These are phyloP conservation scores for Esteya vermicola DNA, from an alignment of 2,329 filamentous ascomycete species.

Conservation along the genomic window DNA sequence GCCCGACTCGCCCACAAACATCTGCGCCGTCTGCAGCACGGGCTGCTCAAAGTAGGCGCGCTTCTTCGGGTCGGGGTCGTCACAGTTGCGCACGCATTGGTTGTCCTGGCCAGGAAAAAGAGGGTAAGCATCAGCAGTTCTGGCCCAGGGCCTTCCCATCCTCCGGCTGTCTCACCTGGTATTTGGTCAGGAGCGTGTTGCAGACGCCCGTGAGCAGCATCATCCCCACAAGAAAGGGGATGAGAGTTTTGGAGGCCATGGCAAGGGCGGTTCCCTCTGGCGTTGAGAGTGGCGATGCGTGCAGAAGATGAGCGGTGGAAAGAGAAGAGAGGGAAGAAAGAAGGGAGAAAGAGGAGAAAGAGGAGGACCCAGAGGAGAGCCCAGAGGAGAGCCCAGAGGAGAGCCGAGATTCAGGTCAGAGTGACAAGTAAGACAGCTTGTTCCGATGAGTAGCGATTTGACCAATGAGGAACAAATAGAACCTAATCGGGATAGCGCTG, in stretches of 20 bases:
- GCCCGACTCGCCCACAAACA: constrained; percentile 94
- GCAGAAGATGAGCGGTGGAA: background rate
- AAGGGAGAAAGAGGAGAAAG: background rate
- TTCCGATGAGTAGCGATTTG: no score
- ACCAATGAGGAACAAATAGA: background rate
- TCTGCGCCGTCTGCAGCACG: constrained; percentile 89
- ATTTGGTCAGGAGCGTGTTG: constrained; percentile 95
- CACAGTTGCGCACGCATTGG: constrained; percentile 89
- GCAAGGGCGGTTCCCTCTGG: constrained; percentile 4
- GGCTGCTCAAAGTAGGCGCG: constrained; percentile 79
- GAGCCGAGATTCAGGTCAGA: no score
- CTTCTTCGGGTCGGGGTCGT: constrained; percentile 49
- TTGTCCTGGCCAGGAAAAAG: no score
- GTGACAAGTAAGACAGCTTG: no score
- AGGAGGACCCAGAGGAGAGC: no score
- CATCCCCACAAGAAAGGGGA: constrained; percentile 84
- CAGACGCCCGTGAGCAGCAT: constrained; percentile 94
- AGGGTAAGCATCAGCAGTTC: background rate
- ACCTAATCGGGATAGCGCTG: background rate
- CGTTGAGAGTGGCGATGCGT: no score
- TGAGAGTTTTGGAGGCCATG: constrained; percentile 58
- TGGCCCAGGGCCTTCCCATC: background rate
- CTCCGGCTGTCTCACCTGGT: constrained; percentile 45
- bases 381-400: no score
- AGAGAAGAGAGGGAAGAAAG: background rate